Evolutionary conservation across 2,329 filamentous ascomycete species (phyloP).

Genomic region (Hyphodiscus sp.): DNA sequence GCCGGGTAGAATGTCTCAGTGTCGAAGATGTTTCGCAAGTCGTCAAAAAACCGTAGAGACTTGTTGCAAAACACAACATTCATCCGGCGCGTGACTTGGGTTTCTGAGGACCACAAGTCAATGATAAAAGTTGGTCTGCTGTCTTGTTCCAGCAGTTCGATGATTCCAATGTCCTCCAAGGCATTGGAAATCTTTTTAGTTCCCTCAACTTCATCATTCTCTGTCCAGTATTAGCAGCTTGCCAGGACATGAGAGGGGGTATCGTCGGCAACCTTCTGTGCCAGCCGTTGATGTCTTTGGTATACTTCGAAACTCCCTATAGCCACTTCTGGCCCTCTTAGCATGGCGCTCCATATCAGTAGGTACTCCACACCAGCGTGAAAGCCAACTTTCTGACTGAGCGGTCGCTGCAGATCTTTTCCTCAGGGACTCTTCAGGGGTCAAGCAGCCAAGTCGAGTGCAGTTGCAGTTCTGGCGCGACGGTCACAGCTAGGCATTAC

Average conservation of each 20-base stretch:
- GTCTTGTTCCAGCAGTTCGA: constrained; percentile 19
- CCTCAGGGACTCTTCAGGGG: too few relatives aligned
- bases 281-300: too few relatives aligned
- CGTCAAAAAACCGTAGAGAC: constrained; percentile 18
- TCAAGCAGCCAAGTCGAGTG: too few relatives aligned
- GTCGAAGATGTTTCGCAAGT: constrained; percentile 13
- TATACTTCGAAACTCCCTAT: too few relatives aligned
- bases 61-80: constrained; percentile 17
- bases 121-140: constrained; percentile 21
- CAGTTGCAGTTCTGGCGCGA: too few relatives aligned
- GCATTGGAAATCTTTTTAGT: neutral
- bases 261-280: too few relatives aligned
- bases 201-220: neutral
- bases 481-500: too few relatives aligned
- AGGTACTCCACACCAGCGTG: too few relatives aligned
- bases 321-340: too few relatives aligned
- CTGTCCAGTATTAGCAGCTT: constrained; percentile 4
- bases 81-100: constrained; percentile 7
- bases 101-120: constrained; percentile 13
- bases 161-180: constrained; percentile 14
- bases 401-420: too few relatives aligned
- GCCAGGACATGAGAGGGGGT: neutral
- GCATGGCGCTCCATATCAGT: too few relatives aligned
- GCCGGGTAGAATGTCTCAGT: constrained; percentile 16
- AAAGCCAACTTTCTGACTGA: too few relatives aligned